phyloP scores from a whole-genome alignment of 2,329 filamentous ascomycete species.

The Pleurostoma richardsiae region DNA sequence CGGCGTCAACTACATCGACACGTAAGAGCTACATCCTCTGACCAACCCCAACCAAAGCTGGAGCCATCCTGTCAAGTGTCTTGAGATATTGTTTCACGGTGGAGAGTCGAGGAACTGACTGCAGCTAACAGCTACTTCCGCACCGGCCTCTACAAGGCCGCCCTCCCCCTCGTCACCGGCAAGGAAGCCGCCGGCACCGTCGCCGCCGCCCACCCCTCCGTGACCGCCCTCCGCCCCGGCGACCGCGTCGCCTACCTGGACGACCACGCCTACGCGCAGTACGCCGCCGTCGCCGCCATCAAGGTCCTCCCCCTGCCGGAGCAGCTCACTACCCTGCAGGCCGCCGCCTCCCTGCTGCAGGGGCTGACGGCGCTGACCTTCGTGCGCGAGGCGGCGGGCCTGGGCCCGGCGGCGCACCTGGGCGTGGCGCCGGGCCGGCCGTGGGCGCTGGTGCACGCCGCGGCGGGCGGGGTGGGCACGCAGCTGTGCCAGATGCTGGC shows the following conservation, averaged over 20 bases:
- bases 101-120: too few species aligned
- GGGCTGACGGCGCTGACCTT: conserved; percentile 79
- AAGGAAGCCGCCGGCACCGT: conserved; percentile 74
- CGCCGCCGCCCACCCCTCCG: conserved; percentile 51
- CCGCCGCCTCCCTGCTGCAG: conserved; percentile 69
- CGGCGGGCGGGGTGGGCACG: conserved; percentile 75
- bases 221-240: conserved; percentile 54
- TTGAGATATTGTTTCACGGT: too few species aligned
- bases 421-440: conserved; percentile 63
- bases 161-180: conserved; percentile 71
- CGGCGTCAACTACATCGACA: conserved; percentile 89
- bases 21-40: conserved; percentile 29
- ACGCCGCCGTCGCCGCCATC: conserved; percentile 45
- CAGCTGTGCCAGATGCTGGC: conserved; percentile 72
- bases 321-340: conserved; percentile 53
- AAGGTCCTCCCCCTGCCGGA: conserved; percentile 60
- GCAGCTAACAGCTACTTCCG: conserved; percentile 65
- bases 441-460: conserved; percentile 80
- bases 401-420: conserved; percentile 25
- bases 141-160: conserved; percentile 69
- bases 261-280: conserved; percentile 49
- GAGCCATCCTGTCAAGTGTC: too few species aligned
- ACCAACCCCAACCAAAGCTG: background rate
- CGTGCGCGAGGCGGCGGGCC: conserved; percentile 57
- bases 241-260: conserved; percentile 69